Conservation (phyloP, 2,329 filamentous ascomycete species). For the Lojkania enalia region DNA sequence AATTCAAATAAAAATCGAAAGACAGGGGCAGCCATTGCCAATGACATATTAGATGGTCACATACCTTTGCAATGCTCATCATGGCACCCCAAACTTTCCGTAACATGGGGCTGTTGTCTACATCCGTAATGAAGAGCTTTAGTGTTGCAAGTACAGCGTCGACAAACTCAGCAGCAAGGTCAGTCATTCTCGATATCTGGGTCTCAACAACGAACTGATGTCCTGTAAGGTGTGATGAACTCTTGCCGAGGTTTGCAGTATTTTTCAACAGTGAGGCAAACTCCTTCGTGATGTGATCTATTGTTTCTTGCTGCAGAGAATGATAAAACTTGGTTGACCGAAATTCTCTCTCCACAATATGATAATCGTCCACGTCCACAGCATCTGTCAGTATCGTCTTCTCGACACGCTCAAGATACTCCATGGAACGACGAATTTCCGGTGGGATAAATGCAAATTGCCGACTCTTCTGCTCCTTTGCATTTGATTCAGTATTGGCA, state of each 20-base stretch:
- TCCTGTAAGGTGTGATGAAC: constrained; percentile 2
- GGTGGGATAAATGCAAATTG: constrained; percentile 2
- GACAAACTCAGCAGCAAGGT: constrained; percentile 16
- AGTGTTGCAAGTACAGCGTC: constrained; percentile 19
- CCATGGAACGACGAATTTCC: constrained; percentile 9
- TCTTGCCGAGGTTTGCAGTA: neutral
- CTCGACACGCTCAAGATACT: constrained; percentile 29
- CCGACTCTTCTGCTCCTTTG: neutral
- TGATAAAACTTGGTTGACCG: constrained; percentile 31
- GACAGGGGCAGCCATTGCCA: neutral
- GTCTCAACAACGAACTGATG: constrained; percentile 22
- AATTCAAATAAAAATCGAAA: neutral
- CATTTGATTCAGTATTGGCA: neutral
- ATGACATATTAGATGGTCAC: neutral
- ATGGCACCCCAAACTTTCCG: constrained; percentile 34
- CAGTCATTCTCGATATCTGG: constrained; percentile 17
- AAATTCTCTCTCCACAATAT: constrained; percentile 26
- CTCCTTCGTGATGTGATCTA: constrained; percentile 7
- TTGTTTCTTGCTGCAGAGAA: constrained; percentile 20
- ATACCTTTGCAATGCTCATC: constrained; percentile 15
- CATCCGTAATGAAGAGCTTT: constrained; percentile 27
- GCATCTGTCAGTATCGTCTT: constrained; percentile 25
- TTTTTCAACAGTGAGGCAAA: constrained; percentile 8
- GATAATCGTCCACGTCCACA: constrained; percentile 3
- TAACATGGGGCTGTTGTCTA: constrained; percentile 23